Base-by-base conservation (phyloP, 495 filamentous ascomycete species). In the Podospora pseudocomata region DNA sequence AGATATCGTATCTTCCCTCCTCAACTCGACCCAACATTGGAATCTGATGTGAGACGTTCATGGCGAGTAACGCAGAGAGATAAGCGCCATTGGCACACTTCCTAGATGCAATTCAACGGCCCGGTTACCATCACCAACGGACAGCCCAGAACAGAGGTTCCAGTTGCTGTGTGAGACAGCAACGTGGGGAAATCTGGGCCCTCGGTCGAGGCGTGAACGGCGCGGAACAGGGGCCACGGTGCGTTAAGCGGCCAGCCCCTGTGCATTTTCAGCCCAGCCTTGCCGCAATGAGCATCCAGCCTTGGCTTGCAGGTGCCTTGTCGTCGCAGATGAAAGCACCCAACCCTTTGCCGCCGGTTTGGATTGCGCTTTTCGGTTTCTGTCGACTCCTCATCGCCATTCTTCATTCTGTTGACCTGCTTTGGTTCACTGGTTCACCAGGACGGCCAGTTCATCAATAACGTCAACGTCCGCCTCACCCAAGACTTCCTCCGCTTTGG, bases 301-400 rank as follows among this genome's bases (percentile, higher is more conserved):
- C 55, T 58, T 58, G 55, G 55, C 55, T 26, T 26, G 55, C 23
- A 19, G 55, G 55, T 58, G 55, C 55, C 55, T 58, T 18, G 55
- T 58, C 19, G 55, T 58, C 55, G 55, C 55, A 58, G 55, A 26
- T 58, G 55, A 58, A 26, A 58, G 23, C n/a, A 58, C 55, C 55
- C 55, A 58, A 58, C 55, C 23, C 19, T 58, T 58, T 58, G 55
- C 55, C 55, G 55, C 55, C 23, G 55, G 23, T 20, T 58, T 58
- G 55, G 55, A 26, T 58, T 26, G n/a, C 39, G 6, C 11, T 58
- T 26, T 23, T 58, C 23, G 55, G 18, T 58, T 58, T 58, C n/a
- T 58, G 13, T 18, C n/a, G 55, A 58, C 3, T 49, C 39, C 39
- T 49, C 23, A 23, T 23, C 13, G 7, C 39, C 39, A 49, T 49